A percentile compares a stretch with the other conserved stretches of the same genome.
Conservation (phyloP, 495 filamentous ascomycete genomes). For the Penicillium diatomitis region DNA sequence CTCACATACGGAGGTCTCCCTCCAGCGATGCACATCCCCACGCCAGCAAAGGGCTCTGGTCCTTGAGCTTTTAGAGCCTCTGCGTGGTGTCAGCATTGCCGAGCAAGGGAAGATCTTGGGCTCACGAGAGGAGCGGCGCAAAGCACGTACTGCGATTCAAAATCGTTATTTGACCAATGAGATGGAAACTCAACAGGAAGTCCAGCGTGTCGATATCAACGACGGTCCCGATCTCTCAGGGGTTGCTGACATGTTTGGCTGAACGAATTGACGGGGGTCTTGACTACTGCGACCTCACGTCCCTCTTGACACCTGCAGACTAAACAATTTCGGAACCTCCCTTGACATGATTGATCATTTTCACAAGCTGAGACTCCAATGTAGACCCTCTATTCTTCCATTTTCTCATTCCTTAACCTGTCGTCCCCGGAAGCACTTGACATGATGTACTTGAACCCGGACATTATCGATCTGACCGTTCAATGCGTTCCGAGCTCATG, state of each 20-base stretch:
- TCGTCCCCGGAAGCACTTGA: no score
- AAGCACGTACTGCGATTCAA: slow-evolving; percentile 41
- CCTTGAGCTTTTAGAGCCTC: slow-evolving; percentile 74
- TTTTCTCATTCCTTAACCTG: not conserved
- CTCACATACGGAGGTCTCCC: slow-evolving; percentile 41
- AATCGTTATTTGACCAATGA: slow-evolving; percentile 47
- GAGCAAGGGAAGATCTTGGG: slow-evolving; percentile 76
- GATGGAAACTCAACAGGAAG: slow-evolving; percentile 37
- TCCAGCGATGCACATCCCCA: slow-evolving; percentile 51
- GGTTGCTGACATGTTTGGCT: slow-evolving; percentile 61
- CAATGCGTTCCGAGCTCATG: slow-evolving; percentile 5
- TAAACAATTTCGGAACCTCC: not conserved
- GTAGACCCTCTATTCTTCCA: no score
- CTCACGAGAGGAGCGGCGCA: slow-evolving; percentile 42
- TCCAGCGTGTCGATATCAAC: slow-evolving; percentile 41
- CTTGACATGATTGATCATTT: not conserved
- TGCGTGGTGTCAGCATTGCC: slow-evolving; percentile 82
- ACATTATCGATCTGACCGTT: not conserved
- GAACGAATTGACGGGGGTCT: not conserved
- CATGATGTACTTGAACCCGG: not conserved
- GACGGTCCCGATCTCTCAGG: slow-evolving; percentile 54
- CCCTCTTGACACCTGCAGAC: not conserved
- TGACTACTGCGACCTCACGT: no score
- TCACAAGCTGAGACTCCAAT: not conserved
- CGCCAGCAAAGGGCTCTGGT: slow-evolving; percentile 75